Evolutionary conservation across 192 early-diverging fungal genomes (phyloP), one percentile per base, ranked within the genome.

Genomic region (Dissophora globulifera): DNA sequence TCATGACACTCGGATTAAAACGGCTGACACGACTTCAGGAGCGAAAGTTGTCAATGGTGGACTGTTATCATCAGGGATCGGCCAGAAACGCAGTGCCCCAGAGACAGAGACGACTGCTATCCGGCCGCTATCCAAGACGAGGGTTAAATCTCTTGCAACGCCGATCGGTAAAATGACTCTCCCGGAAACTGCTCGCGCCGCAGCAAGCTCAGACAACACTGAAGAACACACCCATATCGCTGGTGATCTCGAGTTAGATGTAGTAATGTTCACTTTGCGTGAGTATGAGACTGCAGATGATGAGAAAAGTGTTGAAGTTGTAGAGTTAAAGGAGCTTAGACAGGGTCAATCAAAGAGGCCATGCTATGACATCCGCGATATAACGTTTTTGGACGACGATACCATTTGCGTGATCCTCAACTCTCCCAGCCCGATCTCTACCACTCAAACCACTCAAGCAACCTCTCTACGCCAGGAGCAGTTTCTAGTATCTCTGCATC

Each of bases 381-480:
- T 67, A 1, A 41, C 17, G 5, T 67, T 67, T 16, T 16, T 67
- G 31, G 65, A 67, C 16, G 54, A 67, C 31, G 43, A 56, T 32
- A 48, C 40, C 6, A 51, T 65, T 8, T 41, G 62, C 25, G 20
- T 65, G 9, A 31, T 65, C 7, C 20, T 55, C 29, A 48, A 42
- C 43, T 35, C 62, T 2, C 33, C 49, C 23, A 53, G 35, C 25
- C n/a, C n/a, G n/a, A n/a, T n/a, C n/a, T n/a, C n/a, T n/a, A n/a
- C n/a, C n/a, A n/a, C n/a, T n/a, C n/a, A n/a, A n/a, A n/a, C n/a
- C n/a, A n/a, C n/a, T n/a, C n/a, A n/a, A n/a, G n/a, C n/a, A n/a
- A n/a, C n/a, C n/a, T n/a, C n/a, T 22, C 22, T 26, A 16, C 6
- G 1, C 23, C 53, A 9, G 10, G 52, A 65, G 17, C 51, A 56